Evolutionary conservation across 2,329 filamentous ascomycete genomes (phyloP).

Genomic region (Penicillium capsulatum): DNA sequence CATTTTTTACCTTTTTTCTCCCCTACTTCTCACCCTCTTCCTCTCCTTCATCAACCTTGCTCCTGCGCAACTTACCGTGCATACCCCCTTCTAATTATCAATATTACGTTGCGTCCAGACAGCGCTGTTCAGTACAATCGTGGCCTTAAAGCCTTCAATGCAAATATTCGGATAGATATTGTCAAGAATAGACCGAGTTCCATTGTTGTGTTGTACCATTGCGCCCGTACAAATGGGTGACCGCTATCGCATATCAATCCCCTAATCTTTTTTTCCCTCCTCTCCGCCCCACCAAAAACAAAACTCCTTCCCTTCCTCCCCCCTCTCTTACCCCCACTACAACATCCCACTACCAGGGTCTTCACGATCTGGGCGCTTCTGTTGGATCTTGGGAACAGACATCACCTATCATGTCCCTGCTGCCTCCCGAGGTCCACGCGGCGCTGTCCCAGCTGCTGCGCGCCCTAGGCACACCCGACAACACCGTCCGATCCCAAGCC

Average conservation of each 20-base stretch:
- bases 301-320: conserved; percentile 23
- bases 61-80: conserved; percentile 13
- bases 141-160: conserved; percentile 25
- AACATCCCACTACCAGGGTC: conserved; percentile 15
- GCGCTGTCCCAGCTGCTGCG: conserved; percentile 82
- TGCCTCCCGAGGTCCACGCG: conserved; percentile 76
- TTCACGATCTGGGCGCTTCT: conserved; percentile 19
- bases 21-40: conserved; percentile 7
- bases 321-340: conserved; percentile 16
- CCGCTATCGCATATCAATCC: conserved; percentile 21
- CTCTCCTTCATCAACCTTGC: conserved; percentile 8
- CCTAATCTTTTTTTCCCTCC: conserved; percentile 27
- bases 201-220: no score
- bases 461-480: conserved; percentile 86
- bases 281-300: conserved; percentile 31
- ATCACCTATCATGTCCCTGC: conserved; percentile 66
- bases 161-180: conserved; percentile 26
- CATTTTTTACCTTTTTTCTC: conserved; percentile 4
- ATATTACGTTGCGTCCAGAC: conserved; percentile 24
- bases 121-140: conserved; percentile 23
- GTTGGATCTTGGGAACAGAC: conserved; percentile 29
- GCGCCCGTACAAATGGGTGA: no score
- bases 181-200: no score
- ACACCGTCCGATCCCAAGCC: conserved; percentile 74
- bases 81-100: conserved; percentile 24